Evolutionary conservation across 2,329 filamentous ascomycete genomes (phyloP), one percentile per base, ranked within the genome.

Genomic region (Nemania bipapillata): DNA sequence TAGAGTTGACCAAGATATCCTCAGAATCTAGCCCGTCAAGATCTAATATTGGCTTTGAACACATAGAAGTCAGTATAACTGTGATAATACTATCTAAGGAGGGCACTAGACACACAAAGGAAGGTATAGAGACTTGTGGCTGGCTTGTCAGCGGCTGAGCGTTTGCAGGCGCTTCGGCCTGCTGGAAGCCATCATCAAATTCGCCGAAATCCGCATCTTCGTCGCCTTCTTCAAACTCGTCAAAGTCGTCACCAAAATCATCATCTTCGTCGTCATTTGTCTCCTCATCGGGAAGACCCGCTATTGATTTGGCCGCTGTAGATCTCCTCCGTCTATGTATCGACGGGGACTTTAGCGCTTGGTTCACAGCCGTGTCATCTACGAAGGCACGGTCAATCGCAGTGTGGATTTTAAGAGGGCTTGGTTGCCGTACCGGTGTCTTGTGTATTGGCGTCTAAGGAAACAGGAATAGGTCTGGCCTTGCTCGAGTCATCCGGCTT

Each of bases 181-280:
- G 83, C 75, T 92, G 86, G 77, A 93, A 93, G 42, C 85, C 89
- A 73, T 90, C 91, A 76, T 91, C 90, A 80, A 93, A 93, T 75
- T 92, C 90, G 75, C 89, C 88, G 81, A 90, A 90, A 74, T 86
- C 82, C 52, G 82, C 84, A 72, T 84, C 83, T 65, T 82, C 82
- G 69, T 83, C 85, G 56, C 86, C 87, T 74, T 89, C 87, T 74
- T 88, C 86, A 72, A 90, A 89, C 70, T 89, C 87, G 77, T 90
- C 87, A 79, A 87, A 86, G 69, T 89, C 87, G 74, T 89, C 86
- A 24, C 84, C 86, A 76, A 87, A 88, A 49, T 84, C 85, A 70
- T 86, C 84, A 30, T 77, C 81, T n/a, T n/a, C n/a, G 35, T 77
- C 74, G 15, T 77, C 75, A 26, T 75, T 74, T 5, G 71, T 76